Evolutionary conservation across 192 early-diverging fungal genomes (phyloP).

Genomic region (Mortierella hygrophila): DNA sequence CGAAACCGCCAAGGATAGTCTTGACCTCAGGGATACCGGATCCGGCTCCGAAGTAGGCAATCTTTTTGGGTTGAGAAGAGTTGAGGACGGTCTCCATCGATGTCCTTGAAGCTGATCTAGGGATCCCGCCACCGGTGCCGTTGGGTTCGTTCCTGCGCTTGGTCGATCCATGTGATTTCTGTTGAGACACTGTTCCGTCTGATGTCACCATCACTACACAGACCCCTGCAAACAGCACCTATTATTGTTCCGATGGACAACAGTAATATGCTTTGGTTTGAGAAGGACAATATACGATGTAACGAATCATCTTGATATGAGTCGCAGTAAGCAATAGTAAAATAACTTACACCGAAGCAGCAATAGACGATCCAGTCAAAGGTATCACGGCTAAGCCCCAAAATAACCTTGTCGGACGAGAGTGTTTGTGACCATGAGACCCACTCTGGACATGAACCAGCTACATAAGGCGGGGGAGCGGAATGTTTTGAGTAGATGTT

Average conservation of each 20-base stretch:
- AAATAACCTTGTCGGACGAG: constrained; percentile 14
- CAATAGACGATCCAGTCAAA: constrained; percentile 57
- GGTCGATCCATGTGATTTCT: constrained; percentile 45
- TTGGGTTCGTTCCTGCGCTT: constrained; percentile 35
- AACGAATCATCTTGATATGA: neutral
- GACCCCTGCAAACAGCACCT: constrained; percentile 48
- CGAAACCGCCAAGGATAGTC: constrained; percentile 93
- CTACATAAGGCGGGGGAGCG: neutral
- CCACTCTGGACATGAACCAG: constrained; percentile 50
- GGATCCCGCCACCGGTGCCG: constrained; percentile 50
- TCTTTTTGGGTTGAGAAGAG: constrained; percentile 47
- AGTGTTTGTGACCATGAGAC: constrained; percentile 51
- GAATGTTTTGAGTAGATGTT: neutral
- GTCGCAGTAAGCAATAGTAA: neutral
- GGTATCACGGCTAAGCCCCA: constrained; percentile 47
- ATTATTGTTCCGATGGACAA: neutral
- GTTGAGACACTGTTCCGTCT: constrained; percentile 51
- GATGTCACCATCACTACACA: constrained; percentile 55
- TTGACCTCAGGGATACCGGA: constrained; percentile 96
- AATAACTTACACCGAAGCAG: constrained; percentile 53
- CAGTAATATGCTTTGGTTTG: neutral
- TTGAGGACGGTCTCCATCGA: constrained; percentile 19
- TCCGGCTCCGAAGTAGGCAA: constrained; percentile 72
- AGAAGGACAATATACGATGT: neutral
- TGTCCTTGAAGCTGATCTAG: constrained; percentile 66